Evolutionary conservation across 2,329 filamentous ascomycete genomes (phyloP).

Genomic region (Sclerotinia borealis): DNA sequence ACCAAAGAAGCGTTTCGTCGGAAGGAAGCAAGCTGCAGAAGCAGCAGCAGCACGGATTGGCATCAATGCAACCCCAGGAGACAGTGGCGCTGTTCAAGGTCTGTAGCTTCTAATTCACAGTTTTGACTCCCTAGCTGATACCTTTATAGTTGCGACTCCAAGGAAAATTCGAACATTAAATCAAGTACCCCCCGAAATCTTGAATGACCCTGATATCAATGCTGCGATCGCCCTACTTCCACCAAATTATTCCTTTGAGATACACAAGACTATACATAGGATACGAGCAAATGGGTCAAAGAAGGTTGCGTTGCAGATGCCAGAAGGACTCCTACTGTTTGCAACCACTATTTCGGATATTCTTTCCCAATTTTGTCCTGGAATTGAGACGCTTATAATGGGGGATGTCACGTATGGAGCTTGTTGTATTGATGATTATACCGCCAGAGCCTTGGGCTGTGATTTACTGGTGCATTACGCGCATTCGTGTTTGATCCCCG

Average conservation of each 20-base stretch:
- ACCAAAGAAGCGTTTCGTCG: constrained; percentile 89
- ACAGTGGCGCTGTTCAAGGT: constrained; percentile 65
- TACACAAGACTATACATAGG: constrained; percentile 95
- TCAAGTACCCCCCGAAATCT: constrained; percentile 80
- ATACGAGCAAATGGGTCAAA: constrained; percentile 75
- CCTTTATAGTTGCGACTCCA: constrained; percentile 57
- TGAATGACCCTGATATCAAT: constrained; percentile 79
- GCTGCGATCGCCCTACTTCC: constrained; percentile 82
- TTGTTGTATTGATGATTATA: constrained; percentile 98
- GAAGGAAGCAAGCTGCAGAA: constrained; percentile 66
- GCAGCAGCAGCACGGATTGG: constrained; percentile 39
- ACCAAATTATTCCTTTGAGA: constrained; percentile 96
- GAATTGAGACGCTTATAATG: constrained; percentile 93
- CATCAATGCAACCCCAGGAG: constrained; percentile 38
- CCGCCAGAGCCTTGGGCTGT: constrained; percentile 85
- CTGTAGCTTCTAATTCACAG: constrained; percentile 27
- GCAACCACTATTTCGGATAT: constrained; percentile 98
- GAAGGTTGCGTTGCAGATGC: constrained; percentile 91
- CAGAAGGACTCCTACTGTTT: constrained; percentile 89
- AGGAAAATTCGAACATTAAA: constrained; percentile 76
- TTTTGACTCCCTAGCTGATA: constrained; percentile 21
- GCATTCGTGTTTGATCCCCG: constrained; percentile 91
- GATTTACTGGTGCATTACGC: constrained; percentile 95
- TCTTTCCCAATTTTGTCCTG: constrained; percentile 86
- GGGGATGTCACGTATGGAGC: constrained; percentile 98